A percentile compares a stretch with the other conserved stretches of the same genome.
These are phyloP conservation scores for Teunomyces lycoperdinae DNA, from an alignment of 805 yeast genomes.

Conservation along the genomic window DNA sequence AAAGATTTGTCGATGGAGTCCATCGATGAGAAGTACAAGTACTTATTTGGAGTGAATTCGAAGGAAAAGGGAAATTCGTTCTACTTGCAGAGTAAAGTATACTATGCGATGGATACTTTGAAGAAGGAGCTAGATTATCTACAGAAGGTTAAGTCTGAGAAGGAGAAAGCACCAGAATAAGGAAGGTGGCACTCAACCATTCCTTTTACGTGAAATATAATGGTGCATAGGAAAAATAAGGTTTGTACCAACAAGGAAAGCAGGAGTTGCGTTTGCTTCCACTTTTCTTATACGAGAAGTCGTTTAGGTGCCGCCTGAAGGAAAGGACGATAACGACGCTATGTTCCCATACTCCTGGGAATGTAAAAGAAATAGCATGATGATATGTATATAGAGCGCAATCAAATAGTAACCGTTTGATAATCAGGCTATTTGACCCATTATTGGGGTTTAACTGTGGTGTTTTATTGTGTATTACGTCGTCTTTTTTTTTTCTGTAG, in stretches of 20 bases:
- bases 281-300: no score
- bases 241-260: background rate
- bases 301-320: no score
- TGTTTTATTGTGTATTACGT: background rate
- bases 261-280: background rate
- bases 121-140: constrained; percentile 69
- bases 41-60: constrained; percentile 82
- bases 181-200: no score
- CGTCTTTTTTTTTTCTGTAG: background rate
- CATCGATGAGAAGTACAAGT: constrained; percentile 69
- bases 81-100: constrained; percentile 88
- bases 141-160: constrained; percentile 39
- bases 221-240: background rate
- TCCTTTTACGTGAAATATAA: no score
- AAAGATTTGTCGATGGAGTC: constrained; percentile 53
- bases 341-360: no score
- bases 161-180: constrained; percentile 12
- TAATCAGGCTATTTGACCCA: background rate
- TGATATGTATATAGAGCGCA: constrained; percentile 3
- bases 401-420: background rate
- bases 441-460: background rate
- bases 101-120: constrained; percentile 89
- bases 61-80: constrained; percentile 96
- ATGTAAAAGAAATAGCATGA: background rate
- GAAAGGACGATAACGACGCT: no score